Conservation (phyloP, 2,329 filamentous ascomycete species). For the Cryphonectria japonica region DNA sequence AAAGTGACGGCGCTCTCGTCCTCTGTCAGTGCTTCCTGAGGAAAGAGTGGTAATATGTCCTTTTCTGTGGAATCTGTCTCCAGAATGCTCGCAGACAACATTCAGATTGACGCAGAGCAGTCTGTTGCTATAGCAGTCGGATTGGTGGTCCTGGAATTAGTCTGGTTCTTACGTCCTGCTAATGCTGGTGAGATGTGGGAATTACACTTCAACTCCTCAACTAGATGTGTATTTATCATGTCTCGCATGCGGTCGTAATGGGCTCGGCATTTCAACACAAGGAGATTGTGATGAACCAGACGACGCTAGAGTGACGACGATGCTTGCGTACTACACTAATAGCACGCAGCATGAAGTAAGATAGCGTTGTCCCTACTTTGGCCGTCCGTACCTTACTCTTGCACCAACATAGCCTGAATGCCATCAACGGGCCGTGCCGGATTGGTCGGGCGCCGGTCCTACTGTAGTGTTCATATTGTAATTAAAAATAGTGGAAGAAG, state of each 20-base stretch:
- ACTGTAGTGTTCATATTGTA: not conserved
- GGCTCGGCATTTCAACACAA: not conserved
- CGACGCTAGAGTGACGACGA: not conserved
- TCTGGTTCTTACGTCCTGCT: not conserved
- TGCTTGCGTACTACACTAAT: not conserved
- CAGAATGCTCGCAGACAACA: not conserved
- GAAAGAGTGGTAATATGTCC: not conserved
- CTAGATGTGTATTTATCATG: not conserved
- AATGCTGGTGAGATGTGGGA: not conserved
- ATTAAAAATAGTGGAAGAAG: not conserved
- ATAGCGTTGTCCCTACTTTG: not conserved
- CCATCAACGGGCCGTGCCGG: slow-evolving; percentile 5
- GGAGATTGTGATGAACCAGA: not conserved
- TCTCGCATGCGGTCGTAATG: not conserved
- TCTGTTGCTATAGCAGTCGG: not conserved
- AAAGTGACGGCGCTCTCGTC: not conserved
- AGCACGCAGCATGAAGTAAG: not conserved
- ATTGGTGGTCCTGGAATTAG: too few species aligned
- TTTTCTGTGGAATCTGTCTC: not conserved
- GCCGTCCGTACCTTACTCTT: not conserved
- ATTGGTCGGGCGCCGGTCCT: not conserved
- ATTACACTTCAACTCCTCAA: not conserved
- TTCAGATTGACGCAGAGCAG: not conserved
- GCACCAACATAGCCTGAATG: not conserved
- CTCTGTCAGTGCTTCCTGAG: not conserved